Evolutionary conservation across 306 rosid species (phyloP).

Genomic region (Purshia tridentata): DNA sequence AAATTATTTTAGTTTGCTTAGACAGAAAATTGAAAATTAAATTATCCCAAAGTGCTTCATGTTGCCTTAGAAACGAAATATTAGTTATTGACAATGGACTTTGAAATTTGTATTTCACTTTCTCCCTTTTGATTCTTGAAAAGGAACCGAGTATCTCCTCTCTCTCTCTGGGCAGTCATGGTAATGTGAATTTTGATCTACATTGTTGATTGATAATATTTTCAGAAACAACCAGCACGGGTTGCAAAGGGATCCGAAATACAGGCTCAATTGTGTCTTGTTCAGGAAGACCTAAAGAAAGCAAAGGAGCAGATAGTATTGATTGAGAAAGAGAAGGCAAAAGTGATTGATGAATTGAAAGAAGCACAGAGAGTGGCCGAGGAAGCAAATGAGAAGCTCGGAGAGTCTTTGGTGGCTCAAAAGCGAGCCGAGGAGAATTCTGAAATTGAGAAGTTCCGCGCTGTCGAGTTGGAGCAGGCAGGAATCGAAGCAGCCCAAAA

Average conservation of each 20-base stretch:
- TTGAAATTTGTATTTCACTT: background rate
- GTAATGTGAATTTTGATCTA: conserved; percentile 21
- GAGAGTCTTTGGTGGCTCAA: conserved; percentile 82
- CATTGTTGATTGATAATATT: conserved; percentile 22
- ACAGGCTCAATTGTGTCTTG: conserved; percentile 60
- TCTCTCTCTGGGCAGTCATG: background rate
- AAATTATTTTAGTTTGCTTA: background rate
- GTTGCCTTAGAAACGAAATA: background rate
- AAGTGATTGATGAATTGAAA: conserved; percentile 68
- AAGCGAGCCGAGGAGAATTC: conserved; percentile 85
- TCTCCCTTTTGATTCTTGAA: background rate
- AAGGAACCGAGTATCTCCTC: background rate
- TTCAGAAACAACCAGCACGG: conserved; percentile 67
- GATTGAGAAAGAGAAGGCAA: conserved; percentile 75
- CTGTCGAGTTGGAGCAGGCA: conserved; percentile 91
- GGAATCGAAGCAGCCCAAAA: conserved; percentile 81
- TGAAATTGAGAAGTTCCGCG: conserved; percentile 95
- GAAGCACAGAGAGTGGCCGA: conserved; percentile 73
- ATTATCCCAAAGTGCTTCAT: background rate
- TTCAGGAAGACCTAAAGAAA: conserved; percentile 86
- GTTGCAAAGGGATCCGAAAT: conserved; percentile 65
- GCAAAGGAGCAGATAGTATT: conserved; percentile 71
- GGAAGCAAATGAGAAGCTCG: conserved; percentile 80
- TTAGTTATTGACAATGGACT: background rate
- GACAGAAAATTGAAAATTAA: background rate